Percentiles rank a stretch among this genome's conserved stretches.
Evolutionary conservation across 106 monocot genomes (phyloP).

Genomic region (Dactylorhiza incarnata): DNA sequence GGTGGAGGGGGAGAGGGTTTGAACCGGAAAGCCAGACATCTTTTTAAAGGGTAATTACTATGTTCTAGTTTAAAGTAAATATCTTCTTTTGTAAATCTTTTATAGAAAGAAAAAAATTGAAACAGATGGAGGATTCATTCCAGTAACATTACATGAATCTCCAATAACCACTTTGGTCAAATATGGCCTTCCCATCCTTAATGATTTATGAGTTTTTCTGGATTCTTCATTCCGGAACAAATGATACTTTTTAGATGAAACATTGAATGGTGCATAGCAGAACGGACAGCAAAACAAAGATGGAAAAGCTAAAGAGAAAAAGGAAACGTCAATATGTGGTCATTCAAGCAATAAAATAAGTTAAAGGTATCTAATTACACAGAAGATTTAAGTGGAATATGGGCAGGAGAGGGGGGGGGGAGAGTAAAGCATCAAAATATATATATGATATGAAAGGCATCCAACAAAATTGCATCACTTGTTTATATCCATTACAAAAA

Average conservation of each 20-base stretch:
- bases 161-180: not conserved
- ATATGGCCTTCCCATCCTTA: not conserved
- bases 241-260: not conserved
- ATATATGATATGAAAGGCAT: not conserved
- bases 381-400: too few relatives aligned
- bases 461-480: not conserved
- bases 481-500: not conserved
- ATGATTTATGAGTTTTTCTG: not conserved
- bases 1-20: too few relatives aligned
- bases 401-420: too few relatives aligned
- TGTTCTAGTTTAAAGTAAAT: too few relatives aligned
- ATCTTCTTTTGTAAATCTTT: not conserved
- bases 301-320: too few relatives aligned
- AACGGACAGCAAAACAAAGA: not conserved
- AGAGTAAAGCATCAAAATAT: too few relatives aligned
- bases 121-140: not conserved
- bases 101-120: not conserved
- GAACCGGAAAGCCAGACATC: too few relatives aligned
- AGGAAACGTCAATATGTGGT: not conserved
- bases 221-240: not conserved
- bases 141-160: not conserved
- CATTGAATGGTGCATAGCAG: not conserved
- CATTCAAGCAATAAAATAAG: conserved; percentile 1
- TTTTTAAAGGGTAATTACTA: too few relatives aligned
- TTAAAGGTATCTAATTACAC: too few relatives aligned